Percentiles rank a stretch among this genome's conserved stretches.
These are phyloP conservation scores for Heterobasidion irregulare DNA, from an alignment of 1,284 basidiomycete species.

Conservation along the genomic window DNA sequence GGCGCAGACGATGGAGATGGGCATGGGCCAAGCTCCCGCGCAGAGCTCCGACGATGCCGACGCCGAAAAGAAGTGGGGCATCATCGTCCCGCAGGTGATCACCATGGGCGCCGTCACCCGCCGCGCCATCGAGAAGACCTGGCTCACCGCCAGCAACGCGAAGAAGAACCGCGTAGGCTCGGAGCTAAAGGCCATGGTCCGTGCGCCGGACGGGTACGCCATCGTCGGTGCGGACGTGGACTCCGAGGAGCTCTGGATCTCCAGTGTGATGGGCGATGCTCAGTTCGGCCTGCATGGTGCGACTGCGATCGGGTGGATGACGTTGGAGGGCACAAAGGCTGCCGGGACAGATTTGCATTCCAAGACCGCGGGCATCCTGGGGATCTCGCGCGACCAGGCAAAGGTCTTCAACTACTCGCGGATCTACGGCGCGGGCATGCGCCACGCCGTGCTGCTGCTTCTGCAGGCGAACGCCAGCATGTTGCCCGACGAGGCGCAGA, in stretches of 20 bases:
- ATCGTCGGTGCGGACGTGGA: constrained; percentile 99
- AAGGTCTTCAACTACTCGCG: constrained; percentile 99
- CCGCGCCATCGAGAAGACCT: constrained; percentile 95
- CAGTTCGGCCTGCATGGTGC: constrained; percentile 97
- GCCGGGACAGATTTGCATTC: constrained; percentile 96
- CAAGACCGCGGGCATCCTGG: constrained; percentile 91
- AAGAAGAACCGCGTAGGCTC: constrained; percentile 97
- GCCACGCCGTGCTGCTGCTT: constrained; percentile 86
- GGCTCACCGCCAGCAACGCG: constrained; percentile 97
- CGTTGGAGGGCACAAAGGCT: constrained; percentile 95
- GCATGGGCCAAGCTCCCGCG: constrained; percentile 21
- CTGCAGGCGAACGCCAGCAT: constrained; percentile 83
- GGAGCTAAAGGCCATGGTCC: constrained; percentile 96
- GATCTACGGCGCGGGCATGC: constrained; percentile 97
- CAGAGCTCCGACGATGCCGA: constrained; percentile 15
- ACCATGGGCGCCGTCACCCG: constrained; percentile 99
- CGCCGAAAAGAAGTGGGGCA: constrained; percentile 59
- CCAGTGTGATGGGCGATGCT: constrained; percentile 97
- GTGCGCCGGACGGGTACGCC: constrained; percentile 87
- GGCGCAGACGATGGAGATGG: constrained; percentile 33
- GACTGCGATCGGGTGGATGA: constrained; percentile 99
- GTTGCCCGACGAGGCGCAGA: constrained; percentile 71
- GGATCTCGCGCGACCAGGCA: constrained; percentile 90
- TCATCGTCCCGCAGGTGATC: constrained; percentile 94
- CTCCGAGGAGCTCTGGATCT: constrained; percentile 99